Conservation (phyloP, 192 early-diverging fungal species). For the Coemansia sp. region DNA sequence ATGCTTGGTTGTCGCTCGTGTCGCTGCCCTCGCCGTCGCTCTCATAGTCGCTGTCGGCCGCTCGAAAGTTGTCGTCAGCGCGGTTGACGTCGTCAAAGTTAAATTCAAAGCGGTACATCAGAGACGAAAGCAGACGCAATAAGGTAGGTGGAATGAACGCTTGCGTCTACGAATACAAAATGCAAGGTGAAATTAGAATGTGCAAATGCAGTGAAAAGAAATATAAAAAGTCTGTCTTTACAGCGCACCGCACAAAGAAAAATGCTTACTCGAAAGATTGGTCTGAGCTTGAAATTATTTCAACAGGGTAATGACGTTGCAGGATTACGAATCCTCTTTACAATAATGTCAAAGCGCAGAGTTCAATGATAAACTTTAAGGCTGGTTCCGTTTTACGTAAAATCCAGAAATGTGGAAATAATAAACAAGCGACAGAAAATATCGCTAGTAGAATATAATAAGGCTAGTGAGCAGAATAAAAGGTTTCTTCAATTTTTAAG, state of each 20-base stretch:
- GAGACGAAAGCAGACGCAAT: background rate
- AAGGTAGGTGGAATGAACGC: background rate
- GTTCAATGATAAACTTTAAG: background rate
- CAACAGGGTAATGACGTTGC: background rate
- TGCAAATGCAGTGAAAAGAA: background rate
- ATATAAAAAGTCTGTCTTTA: background rate
- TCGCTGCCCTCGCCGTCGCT: conserved; percentile 29
- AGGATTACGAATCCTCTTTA: background rate
- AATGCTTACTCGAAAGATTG: background rate
- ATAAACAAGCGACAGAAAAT: background rate
- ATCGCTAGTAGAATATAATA: background rate
- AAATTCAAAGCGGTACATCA: conserved; percentile 36
- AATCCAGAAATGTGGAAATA: background rate
- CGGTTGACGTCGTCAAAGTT: conserved; percentile 31
- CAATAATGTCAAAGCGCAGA: background rate
- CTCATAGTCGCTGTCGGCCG: conserved; percentile 31
- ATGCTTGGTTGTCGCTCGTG: conserved; percentile 10
- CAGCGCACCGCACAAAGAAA: background rate
- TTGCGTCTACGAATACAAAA: conserved; percentile 3
- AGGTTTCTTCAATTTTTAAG: background rate
- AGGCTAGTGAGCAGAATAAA: background rate
- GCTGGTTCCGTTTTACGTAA: background rate
- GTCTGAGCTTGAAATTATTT: conserved; percentile 10
- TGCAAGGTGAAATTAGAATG: conserved; percentile 6
- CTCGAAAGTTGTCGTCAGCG: conserved; percentile 10